Conservation (phyloP, 805 yeast species). For the Teunomyces aglyptinius region DNA sequence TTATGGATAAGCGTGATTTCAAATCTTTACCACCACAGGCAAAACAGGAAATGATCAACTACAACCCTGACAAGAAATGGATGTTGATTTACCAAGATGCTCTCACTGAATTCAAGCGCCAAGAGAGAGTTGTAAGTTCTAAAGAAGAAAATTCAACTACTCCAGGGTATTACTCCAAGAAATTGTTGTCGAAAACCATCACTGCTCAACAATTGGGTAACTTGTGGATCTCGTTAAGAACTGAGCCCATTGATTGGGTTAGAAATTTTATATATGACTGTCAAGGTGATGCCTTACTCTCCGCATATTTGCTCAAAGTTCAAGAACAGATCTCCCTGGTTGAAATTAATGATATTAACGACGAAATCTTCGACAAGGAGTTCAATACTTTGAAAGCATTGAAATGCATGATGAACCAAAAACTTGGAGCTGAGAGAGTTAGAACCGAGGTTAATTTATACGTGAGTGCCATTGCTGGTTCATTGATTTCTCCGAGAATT, state of each 20-base stretch:
- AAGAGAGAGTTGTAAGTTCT: constrained; percentile 19
- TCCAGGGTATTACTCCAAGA: constrained; percentile 76
- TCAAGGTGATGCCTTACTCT: constrained; percentile 80
- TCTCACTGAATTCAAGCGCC: constrained; percentile 67
- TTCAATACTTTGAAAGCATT: constrained; percentile 74
- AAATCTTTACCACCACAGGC: constrained; percentile 68
- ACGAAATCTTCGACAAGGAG: constrained; percentile 66
- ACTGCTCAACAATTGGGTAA: constrained; percentile 71
- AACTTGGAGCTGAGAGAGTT: constrained; percentile 61
- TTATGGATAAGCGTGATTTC: constrained; percentile 83
- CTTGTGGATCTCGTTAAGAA: constrained; percentile 86
- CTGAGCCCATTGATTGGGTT: constrained; percentile 86
- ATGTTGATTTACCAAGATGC: constrained; percentile 85
- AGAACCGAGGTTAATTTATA: constrained; percentile 38
- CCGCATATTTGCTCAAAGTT: constrained; percentile 52
- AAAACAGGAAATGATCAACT: constrained; percentile 70
- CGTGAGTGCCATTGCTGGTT: constrained; percentile 65
- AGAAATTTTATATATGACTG: constrained; percentile 62
- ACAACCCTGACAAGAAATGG: constrained; percentile 82
- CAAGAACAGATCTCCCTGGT: constrained; percentile 43
- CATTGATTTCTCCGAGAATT: constrained; percentile 70
- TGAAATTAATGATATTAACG: constrained; percentile 38
- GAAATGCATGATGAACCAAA: constrained; percentile 65
- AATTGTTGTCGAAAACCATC: constrained; percentile 67
- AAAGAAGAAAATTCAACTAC: constrained; percentile 36